Base-by-base conservation (phyloP, 2,329 filamentous ascomycete species). In the Sporothrix protearum region DNA sequence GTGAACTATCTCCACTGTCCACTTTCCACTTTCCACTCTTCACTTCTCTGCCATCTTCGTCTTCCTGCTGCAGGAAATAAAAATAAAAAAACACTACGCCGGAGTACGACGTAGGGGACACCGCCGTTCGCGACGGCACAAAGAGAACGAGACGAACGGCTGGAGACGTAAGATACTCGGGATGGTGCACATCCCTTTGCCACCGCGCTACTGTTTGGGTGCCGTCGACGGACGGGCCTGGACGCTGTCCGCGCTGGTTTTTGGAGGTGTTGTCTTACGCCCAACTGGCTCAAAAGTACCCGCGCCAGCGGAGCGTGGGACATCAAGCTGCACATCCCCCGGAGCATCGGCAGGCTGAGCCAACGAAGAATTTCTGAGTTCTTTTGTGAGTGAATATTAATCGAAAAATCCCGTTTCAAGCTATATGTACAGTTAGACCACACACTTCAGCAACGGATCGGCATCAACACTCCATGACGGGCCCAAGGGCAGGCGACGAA, bases 171-270 rank as follows among this genome's bases (percentile, higher is more conserved):
- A 45, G 42, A 47, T 1, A 47, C 3, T 47, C 3, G 42, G 19
- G 6, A 5, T 45, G 63, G 22, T 33, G 67, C 22, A 33, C 36
- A 69, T 69, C 67, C 67, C 67, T 69, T 69, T 59, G 67, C 67
- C 67, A 69, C 67, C 25, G 36, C 47, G 42, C 63, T 66, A 12
- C 14, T 28, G 39, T 9, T 10, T 14, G 39, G 39, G 30, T 9
- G 39, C 30, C 30, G 30, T 59, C 55, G 55, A 59, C 55, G 55
- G 55, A 36, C 55, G 55, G 55, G 55, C 55, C 55, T 39, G 30
- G 55, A 36, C 30, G 16, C 30, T 59, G 42, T 47, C 42, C 42
- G 42, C 42, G 42, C 14, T 19, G 42, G 42, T 47, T 47, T 47
- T 47, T n/a, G n/a, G n/a, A n/a, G 42, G 42, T 47, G 42, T 47